A percentile compares a stretch with the other conserved stretches of the same genome.
Evolutionary conservation across 352 stramenopile species (phyloP).

Genomic region (Pythium chondricola): DNA sequence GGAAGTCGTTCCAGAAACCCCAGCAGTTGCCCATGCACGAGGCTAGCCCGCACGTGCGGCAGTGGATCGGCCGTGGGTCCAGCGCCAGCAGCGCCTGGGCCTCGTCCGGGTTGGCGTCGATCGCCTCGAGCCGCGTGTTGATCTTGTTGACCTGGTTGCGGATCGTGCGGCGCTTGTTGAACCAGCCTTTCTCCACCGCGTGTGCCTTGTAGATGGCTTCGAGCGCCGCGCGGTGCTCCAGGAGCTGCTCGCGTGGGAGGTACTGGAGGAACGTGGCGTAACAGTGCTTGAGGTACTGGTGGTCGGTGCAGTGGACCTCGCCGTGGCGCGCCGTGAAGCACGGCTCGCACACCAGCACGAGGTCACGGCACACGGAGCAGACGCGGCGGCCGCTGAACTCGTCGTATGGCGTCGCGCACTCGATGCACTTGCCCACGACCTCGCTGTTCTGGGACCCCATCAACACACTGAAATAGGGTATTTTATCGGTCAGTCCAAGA

Average conservation of each 20-base stretch:
- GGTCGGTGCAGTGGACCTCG: slow-evolving; percentile 67
- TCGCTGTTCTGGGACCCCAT: slow-evolving; percentile 17
- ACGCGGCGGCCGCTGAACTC: slow-evolving; percentile 42
- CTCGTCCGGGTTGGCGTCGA: slow-evolving; percentile 32
- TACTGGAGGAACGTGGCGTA: slow-evolving; percentile 74
- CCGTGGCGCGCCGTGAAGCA: slow-evolving; percentile 54
- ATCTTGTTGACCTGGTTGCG: slow-evolving; percentile 70
- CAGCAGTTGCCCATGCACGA: slow-evolving; percentile 64
- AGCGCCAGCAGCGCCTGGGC: slow-evolving; percentile 25
- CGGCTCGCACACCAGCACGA: slow-evolving; percentile 58
- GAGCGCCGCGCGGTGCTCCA: slow-evolving; percentile 36
- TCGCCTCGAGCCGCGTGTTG: slow-evolving; percentile 30
- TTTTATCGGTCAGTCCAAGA: no score
- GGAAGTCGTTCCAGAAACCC: slow-evolving; percentile 67
- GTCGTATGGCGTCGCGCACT: slow-evolving; percentile 34
- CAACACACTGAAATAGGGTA: slow-evolving; percentile 7
- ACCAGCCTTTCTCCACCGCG: slow-evolving; percentile 50
- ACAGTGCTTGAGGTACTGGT: slow-evolving; percentile 66
- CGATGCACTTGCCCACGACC: slow-evolving; percentile 67
- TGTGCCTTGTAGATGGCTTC: slow-evolving; percentile 43
- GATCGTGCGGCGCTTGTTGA: slow-evolving; percentile 66
- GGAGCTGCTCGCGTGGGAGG: slow-evolving; percentile 32
- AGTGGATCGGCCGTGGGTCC: slow-evolving; percentile 46
- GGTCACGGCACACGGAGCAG: slow-evolving; percentile 65
- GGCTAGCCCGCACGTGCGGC: slow-evolving; percentile 46